Evolutionary conservation across 1,139 yeast genomes (phyloP).

Genomic region (Yamadazyma siamensis): DNA sequence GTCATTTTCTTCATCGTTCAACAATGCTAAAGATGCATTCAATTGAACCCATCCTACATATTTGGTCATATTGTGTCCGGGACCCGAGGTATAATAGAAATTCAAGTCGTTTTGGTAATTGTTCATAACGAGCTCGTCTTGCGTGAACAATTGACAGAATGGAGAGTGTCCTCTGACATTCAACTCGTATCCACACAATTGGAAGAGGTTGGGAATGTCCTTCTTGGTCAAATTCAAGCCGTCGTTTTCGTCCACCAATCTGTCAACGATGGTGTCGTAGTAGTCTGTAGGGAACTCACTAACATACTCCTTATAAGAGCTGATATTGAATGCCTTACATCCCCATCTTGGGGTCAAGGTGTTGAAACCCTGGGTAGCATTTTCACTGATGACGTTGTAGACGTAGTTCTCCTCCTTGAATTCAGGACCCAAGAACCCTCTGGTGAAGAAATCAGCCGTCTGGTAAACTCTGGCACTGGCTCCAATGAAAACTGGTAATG

Average conservation of each 20-base stretch:
- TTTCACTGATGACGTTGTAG: conserved; percentile 23
- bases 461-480: conserved; percentile 30
- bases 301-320: conserved; percentile 9
- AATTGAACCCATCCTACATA: conserved; percentile 29
- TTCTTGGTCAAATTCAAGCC: conserved; percentile 31
- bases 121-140: conserved; percentile 43
- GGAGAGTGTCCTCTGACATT: conserved; percentile 46
- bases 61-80: conserved; percentile 37
- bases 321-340: conserved; percentile 17
- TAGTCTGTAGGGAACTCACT: conserved; percentile 23
- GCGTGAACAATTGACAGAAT: conserved; percentile 50
- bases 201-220: conserved; percentile 41
- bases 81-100: conserved; percentile 48
- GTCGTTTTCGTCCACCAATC: conserved; percentile 40
- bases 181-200: conserved; percentile 54
- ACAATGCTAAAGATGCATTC: conserved; percentile 28
- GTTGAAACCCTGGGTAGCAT: conserved; percentile 23
- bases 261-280: conserved; percentile 33
- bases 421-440: conserved; percentile 25
- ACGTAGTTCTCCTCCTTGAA: conserved; percentile 15
- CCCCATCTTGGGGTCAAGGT: conserved; percentile 29
- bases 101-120: conserved; percentile 44
- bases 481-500: conserved; percentile 30
- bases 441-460: conserved; percentile 27
- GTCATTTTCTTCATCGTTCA: conserved; percentile 21